phyloP scores from a whole-genome alignment of 306 rosid genomes.

The Inga laurina region DNA sequence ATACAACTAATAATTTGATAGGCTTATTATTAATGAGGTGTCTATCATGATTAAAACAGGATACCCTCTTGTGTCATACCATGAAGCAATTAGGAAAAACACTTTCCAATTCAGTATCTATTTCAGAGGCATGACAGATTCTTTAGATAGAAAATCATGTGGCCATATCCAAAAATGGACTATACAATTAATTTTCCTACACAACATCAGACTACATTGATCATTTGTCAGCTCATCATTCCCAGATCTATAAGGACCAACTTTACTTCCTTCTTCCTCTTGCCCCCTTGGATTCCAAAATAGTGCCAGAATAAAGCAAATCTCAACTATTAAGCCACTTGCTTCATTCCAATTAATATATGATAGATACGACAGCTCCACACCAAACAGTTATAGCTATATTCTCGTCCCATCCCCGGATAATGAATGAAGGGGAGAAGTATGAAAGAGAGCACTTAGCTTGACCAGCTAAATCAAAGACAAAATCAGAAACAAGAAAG shows the following conservation, averaged over 20 bases:
- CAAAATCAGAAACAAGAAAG: constrained; percentile 16
- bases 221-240: constrained; percentile 22
- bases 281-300: constrained; percentile 2
- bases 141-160: background rate
- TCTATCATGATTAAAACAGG: background rate
- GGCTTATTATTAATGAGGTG: background rate
- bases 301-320: background rate
- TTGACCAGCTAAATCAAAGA: constrained; percentile 23
- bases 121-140: background rate
- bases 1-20: constrained; percentile 16
- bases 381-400: background rate
- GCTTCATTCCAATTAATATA: background rate
- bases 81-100: constrained; percentile 7
- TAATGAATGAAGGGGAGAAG: constrained; percentile 16
- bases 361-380: constrained; percentile 22
- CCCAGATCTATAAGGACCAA: constrained; percentile 40
- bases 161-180: constrained; percentile 17
- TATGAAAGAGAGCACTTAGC: background rate
- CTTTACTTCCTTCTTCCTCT: constrained; percentile 18
- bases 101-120: constrained; percentile 18
- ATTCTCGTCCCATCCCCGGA: background rate
- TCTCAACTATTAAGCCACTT: constrained; percentile 6
- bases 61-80: constrained; percentile 12
- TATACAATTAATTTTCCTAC: constrained; percentile 24
- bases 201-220: background rate